Conservation (phyloP, 1,284 basidiomycete species). For the Trametes versicolor region DNA sequence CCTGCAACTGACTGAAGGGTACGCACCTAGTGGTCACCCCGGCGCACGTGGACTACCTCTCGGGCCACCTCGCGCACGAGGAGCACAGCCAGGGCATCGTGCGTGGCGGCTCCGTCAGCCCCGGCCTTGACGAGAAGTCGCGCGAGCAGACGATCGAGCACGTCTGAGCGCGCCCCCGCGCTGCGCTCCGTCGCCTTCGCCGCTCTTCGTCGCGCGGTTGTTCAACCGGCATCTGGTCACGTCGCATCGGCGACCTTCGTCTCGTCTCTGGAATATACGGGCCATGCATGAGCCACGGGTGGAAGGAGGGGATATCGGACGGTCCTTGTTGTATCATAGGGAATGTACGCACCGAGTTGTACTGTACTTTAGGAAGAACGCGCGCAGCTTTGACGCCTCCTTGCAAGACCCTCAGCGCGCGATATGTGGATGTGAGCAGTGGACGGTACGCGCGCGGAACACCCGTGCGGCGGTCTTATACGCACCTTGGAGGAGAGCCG, state of each 20-base stretch:
- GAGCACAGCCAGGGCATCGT: slow-evolving; percentile 37
- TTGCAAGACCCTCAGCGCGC: not conserved
- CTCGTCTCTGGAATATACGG: not conserved
- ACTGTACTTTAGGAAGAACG: slow-evolving; percentile 3
- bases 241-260: slow-evolving; percentile 1
- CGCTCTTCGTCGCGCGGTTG: not conserved
- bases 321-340: slow-evolving; percentile 18
- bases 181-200: not conserved
- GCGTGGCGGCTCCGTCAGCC: slow-evolving; percentile 16
- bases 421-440: not conserved
- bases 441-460: not conserved
- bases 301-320: not conserved
- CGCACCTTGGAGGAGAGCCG: not conserved
- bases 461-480: not conserved
- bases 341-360: slow-evolving; percentile 14
- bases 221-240: not conserved
- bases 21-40: slow-evolving; percentile 39
- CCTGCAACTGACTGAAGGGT: not conserved
- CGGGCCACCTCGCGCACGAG: slow-evolving; percentile 39
- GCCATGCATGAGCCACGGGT: not conserved
- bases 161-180: slow-evolving; percentile 10
- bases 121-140: slow-evolving; percentile 29
- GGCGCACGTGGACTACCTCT: slow-evolving; percentile 34
- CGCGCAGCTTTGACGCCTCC: not conserved
- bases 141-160: slow-evolving; percentile 33